Percentiles rank a stretch among this genome's conserved stretches.
phyloP scores from a whole-genome alignment of 495 filamentous ascomycete species.

The Cladorrhinum samala region DNA sequence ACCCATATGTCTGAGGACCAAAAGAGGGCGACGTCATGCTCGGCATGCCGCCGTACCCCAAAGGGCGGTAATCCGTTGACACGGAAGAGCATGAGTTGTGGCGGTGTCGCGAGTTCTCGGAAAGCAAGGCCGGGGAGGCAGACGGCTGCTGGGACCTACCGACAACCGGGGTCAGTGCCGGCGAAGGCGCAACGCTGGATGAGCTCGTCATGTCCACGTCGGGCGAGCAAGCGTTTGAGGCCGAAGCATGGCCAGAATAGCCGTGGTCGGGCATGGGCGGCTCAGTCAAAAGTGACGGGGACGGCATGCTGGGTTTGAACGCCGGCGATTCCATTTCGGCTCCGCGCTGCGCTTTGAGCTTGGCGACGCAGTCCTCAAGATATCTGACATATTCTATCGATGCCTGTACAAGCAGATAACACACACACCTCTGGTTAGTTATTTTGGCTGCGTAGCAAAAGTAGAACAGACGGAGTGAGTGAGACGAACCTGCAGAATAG shows the following conservation, averaged over 20 bases:
- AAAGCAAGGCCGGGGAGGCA: conserved; percentile 42
- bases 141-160: conserved; percentile 36
- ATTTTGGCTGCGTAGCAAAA: background rate
- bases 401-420: conserved; percentile 46
- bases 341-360: conserved; percentile 61
- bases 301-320: background rate
- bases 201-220: conserved; percentile 48
- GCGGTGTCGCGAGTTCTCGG: conserved; percentile 33
- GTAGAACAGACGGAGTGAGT: no score
- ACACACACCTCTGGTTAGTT: background rate
- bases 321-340: conserved; percentile 8
- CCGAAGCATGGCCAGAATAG: no score
- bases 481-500: conserved; percentile 76
- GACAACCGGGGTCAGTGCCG: conserved; percentile 25
- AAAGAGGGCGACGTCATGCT: conserved; percentile 41
- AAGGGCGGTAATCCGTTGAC: conserved; percentile 24
- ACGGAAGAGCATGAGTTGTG: conserved; percentile 43
- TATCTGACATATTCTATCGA: conserved; percentile 97
- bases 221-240: conserved; percentile 13
- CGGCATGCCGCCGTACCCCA: background rate
- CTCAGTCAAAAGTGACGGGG: background rate
- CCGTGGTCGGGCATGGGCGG: no score
- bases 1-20: conserved; percentile 32
- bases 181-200: conserved; percentile 27
- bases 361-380: conserved; percentile 78